Evolutionary conservation across 179 eudicot genomes (phyloP).

Genomic region (Corrigiola litoralis): DNA sequence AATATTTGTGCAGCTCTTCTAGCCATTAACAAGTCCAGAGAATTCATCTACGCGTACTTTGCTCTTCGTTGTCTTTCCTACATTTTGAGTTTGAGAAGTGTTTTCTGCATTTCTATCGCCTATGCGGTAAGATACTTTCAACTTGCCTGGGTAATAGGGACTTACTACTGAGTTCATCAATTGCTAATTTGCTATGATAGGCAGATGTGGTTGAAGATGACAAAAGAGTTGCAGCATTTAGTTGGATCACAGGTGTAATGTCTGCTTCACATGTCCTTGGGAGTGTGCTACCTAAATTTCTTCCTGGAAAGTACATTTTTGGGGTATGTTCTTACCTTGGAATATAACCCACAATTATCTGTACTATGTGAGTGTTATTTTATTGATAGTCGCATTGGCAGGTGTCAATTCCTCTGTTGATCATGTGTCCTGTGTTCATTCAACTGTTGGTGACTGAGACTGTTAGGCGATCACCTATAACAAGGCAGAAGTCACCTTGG

Average conservation of each 20-base stretch:
- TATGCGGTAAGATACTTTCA: conserved; percentile 57
- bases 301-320: conserved; percentile 59
- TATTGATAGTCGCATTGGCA: conserved; percentile 21
- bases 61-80: conserved; percentile 63
- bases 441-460: conserved; percentile 62
- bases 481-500: conserved; percentile 31
- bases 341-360: neutral
- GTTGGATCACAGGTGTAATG: conserved; percentile 85
- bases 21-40: conserved; percentile 48
- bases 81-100: conserved; percentile 68
- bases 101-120: conserved; percentile 79
- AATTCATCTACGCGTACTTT: conserved; percentile 67
- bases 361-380: neutral
- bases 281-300: conserved; percentile 58
- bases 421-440: conserved; percentile 58
- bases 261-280: conserved; percentile 78
- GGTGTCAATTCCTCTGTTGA: conserved; percentile 65
- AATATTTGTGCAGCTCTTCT: conserved; percentile 55
- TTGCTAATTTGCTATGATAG: conserved; percentile 41
- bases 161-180: too few relatives aligned
- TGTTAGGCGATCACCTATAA: conserved; percentile 34
- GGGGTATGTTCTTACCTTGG: conserved; percentile 40
- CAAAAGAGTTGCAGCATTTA: conserved; percentile 68
- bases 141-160: too few relatives aligned
- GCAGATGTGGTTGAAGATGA: conserved; percentile 69